Percentiles rank a stretch among this genome's conserved stretches.
Conservation (phyloP, 2,329 filamentous ascomycete species). For the Juglanconis oblonga region DNA sequence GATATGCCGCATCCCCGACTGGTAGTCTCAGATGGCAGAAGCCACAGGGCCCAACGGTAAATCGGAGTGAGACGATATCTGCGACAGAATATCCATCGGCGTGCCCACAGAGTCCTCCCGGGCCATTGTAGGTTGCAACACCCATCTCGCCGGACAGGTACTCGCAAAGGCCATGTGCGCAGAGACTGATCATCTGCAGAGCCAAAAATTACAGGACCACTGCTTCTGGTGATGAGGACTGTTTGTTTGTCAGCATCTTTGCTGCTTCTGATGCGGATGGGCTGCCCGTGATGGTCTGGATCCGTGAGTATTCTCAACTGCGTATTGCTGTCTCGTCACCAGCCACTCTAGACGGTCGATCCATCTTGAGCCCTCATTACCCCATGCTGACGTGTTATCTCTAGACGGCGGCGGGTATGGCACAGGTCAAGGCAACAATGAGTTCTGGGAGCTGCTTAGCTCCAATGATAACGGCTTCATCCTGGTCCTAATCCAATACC, state of each 20-base stretch:
- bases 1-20: constrained; percentile 6
- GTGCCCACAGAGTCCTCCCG: constrained; percentile 6
- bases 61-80: background rate
- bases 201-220: background rate
- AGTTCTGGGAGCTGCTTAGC: constrained; percentile 4
- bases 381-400: background rate
- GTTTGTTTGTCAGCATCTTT: constrained; percentile 9
- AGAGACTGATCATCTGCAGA: background rate
- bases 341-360: background rate
- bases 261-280: background rate
- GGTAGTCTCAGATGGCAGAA: constrained; percentile 1
- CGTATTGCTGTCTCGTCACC: background rate
- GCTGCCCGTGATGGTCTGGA: constrained; percentile 12
- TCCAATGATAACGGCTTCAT: constrained; percentile 38
- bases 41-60: background rate
- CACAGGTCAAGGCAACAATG: constrained; percentile 7
- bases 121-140: background rate
- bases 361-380: background rate
- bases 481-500: constrained; percentile 64
- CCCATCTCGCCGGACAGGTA: background rate
- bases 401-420: constrained; percentile 12
- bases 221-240: constrained; percentile 11
- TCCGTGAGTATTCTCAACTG: background rate
- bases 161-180: background rate
- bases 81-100: background rate